Conservation (phyloP, 306 rosid genomes). For the Coriaria nepalensis region DNA sequence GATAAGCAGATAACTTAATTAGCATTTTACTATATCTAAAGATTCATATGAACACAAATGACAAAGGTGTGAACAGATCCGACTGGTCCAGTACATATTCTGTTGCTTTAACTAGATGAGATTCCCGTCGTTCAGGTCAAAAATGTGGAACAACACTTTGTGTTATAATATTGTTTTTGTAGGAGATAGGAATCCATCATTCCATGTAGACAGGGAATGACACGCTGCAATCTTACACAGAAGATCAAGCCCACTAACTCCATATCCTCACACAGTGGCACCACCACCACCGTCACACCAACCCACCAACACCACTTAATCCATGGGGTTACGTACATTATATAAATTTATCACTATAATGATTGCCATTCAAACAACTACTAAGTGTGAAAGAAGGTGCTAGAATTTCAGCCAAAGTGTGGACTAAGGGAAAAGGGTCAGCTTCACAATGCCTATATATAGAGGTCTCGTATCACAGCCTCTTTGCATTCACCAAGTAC, state of each 20-base stretch:
- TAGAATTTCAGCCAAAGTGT: constrained; percentile 13
- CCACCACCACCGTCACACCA: constrained; percentile 15
- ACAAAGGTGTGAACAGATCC: too few species aligned
- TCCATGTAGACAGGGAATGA: constrained; percentile 12
- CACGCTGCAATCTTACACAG: constrained; percentile 6
- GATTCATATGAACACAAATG: too few species aligned
- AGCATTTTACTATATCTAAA: too few species aligned
- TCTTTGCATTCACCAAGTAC: constrained; percentile 12
- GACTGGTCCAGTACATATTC: too few species aligned
- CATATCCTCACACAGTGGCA: constrained; percentile 11
- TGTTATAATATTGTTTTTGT: not conserved
- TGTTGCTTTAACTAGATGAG: too few species aligned
- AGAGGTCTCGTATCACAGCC: constrained; percentile 16
- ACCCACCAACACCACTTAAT: constrained; percentile 28
- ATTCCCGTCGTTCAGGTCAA: too few species aligned
- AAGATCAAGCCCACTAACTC: constrained; percentile 22
- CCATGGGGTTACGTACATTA: constrained; percentile 8
- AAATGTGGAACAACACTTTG: constrained; percentile 29
- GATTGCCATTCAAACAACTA: not conserved
- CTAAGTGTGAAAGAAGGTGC: constrained; percentile 25
- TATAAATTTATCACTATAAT: constrained; percentile 4
- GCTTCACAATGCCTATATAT: constrained; percentile 32
- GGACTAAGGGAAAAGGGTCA: not conserved
- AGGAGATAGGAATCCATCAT: constrained; percentile 6
- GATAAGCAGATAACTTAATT: too few species aligned